These are phyloP conservation scores for Lactarius sp. DNA, from an alignment of 768 basidiomycete species.

Conservation along the genomic window DNA sequence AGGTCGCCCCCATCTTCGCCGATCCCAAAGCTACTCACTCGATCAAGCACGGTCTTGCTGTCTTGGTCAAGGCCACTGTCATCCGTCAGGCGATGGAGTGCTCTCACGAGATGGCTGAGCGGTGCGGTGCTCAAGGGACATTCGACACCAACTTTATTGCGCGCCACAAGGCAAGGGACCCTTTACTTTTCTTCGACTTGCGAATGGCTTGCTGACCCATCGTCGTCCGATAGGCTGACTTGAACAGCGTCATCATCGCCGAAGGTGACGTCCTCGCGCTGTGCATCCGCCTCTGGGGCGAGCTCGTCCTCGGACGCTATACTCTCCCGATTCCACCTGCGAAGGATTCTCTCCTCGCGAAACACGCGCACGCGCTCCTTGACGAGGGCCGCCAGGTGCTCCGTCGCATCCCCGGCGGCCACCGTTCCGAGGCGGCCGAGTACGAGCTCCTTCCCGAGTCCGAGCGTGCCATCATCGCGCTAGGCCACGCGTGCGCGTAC, in stretches of 20 bases:
- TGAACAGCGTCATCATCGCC: conserved; percentile 21
- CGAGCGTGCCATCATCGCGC: conserved; percentile 11
- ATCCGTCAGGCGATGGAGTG: conserved; percentile 9
- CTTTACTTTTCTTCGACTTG: neutral
- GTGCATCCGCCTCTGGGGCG: conserved; percentile 26
- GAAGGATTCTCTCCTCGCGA: conserved; percentile 14
- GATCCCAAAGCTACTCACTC: neutral
- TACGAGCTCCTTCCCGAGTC: conserved; percentile 10
- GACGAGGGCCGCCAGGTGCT: conserved; percentile 4
- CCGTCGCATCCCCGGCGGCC: neutral
- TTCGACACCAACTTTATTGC: conserved; percentile 14
- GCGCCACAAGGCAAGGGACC: neutral
- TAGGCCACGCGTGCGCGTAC: conserved; percentile 25
- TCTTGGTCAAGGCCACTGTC: conserved; percentile 14
- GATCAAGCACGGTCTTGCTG: conserved; percentile 7
- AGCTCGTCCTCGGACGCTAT: conserved; percentile 24
- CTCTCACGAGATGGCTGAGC: conserved; percentile 11
- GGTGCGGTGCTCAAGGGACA: conserved; percentile 16
- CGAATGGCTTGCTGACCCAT: neutral
- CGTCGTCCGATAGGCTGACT: neutral
- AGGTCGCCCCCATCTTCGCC: neutral
- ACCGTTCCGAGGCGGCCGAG: conserved; percentile 20
- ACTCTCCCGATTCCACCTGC: conserved; percentile 15
- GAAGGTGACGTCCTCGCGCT: conserved; percentile 29
- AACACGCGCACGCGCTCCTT: conserved; percentile 15